Evolutionary conservation across 2,329 filamentous ascomycete species (phyloP).

Genomic region (Metarhizium anisopliae): DNA sequence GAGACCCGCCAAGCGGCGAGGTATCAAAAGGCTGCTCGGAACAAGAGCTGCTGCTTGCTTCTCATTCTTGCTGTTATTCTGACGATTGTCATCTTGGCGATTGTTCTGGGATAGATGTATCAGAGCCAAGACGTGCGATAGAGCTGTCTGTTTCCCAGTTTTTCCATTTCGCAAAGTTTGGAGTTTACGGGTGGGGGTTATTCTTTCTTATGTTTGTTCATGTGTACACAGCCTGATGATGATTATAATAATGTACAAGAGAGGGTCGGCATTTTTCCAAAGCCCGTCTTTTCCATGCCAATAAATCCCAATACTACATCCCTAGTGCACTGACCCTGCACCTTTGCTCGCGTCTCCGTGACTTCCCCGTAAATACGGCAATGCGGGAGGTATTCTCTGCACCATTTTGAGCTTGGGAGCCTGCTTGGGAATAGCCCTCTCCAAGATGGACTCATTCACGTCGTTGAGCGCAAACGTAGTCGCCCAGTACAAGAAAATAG

Average conservation of each 20-base stretch:
- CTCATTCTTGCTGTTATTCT: conserved; percentile 83
- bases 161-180: conserved; percentile 1
- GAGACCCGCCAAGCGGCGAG: conserved; percentile 79
- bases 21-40: conserved; percentile 92
- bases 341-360: neutral
- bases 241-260: conserved; percentile 4
- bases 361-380: conserved; percentile 16
- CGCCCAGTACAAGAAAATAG: conserved; percentile 32
- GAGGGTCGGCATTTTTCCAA: conserved; percentile 3
- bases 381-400: conserved; percentile 4
- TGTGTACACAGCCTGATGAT: conserved; percentile 7
- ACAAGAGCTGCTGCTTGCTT: conserved; percentile 87
- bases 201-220: neutral
- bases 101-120: conserved; percentile 55
- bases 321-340: neutral
- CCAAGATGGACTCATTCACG: conserved; percentile 23
- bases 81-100: conserved; percentile 80
- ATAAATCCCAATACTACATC: conserved; percentile 1
- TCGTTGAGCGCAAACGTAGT: conserved; percentile 25
- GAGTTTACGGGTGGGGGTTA: conserved; percentile 3
- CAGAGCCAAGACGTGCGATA: neutral
- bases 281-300: conserved; percentile 6
- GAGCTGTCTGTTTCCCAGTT: neutral
- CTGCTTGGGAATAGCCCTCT: conserved; percentile 12
- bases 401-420: conserved; percentile 9